Evolutionary conservation across 805 yeast genomes (phyloP).

Genomic region (Starmerella apicola): DNA sequence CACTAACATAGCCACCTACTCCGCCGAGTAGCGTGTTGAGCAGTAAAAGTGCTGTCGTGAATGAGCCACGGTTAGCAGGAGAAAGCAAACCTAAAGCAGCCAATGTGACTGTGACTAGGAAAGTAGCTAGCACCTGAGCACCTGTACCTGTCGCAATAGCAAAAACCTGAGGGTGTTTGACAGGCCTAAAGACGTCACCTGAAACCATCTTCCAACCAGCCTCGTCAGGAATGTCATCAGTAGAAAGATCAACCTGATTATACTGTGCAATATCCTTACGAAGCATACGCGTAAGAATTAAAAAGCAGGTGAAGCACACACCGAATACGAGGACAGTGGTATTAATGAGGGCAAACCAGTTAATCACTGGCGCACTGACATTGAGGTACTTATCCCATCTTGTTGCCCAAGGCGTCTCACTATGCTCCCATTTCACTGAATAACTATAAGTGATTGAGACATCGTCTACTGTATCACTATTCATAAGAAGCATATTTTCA

Average conservation of each 20-base stretch:
- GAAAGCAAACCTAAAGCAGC: conserved; percentile 84
- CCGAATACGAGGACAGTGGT: conserved; percentile 71
- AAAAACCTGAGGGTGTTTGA: conserved; percentile 53
- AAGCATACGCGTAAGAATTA: conserved; percentile 65
- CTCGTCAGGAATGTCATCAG: conserved; percentile 69
- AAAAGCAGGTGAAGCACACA: conserved; percentile 64
- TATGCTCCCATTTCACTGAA: conserved; percentile 58
- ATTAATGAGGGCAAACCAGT: conserved; percentile 88
- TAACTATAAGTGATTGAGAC: conserved; percentile 69
- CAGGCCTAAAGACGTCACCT: conserved; percentile 89
- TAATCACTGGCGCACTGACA: conserved; percentile 74
- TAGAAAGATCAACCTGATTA: conserved; percentile 73
- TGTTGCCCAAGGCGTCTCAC: conserved; percentile 85
- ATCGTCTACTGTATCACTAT: conserved; percentile 24
- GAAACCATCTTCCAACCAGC: conserved; percentile 94
- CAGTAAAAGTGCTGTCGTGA: conserved; percentile 80
- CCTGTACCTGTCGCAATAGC: conserved; percentile 85
- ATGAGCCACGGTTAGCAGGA: conserved; percentile 89
- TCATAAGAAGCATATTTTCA: conserved; percentile 4
- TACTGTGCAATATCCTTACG: conserved; percentile 77
- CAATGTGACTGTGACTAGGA: conserved; percentile 56
- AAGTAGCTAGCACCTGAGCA: conserved; percentile 67
- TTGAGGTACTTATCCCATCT: conserved; percentile 97
- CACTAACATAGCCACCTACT: conserved; percentile 78
- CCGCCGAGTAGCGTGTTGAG: conserved; percentile 70